phyloP scores from a whole-genome alignment of 1,284 basidiomycete species.

The Cutaneotrichosporon curvatum region DNA sequence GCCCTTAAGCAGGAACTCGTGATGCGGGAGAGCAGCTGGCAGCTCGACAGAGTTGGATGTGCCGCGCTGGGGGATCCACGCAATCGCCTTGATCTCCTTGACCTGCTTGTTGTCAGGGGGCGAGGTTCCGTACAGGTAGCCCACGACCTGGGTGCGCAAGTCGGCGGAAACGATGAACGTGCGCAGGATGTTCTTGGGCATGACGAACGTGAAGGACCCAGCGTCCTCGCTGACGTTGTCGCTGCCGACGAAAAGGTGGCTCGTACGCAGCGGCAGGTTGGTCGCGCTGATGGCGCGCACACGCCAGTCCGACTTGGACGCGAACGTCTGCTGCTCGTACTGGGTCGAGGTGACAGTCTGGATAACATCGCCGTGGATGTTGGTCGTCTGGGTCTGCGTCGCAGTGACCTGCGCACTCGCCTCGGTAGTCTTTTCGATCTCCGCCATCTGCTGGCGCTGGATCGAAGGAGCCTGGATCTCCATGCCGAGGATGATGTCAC shows the following conservation, averaged over 20 bases:
- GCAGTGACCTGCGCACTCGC: conserved; percentile 94
- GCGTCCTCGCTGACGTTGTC: conserved; percentile 97
- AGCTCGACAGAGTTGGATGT: conserved; percentile 89
- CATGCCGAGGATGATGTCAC: conserved; percentile 94
- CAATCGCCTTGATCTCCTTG: conserved; percentile 96
- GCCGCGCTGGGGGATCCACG: conserved; percentile 92
- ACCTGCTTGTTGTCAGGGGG: conserved; percentile 96
- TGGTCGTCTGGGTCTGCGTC: conserved; percentile 94
- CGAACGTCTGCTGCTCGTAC: conserved; percentile 96
- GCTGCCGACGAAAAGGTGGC: conserved; percentile 98
- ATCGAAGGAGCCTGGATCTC: conserved; percentile 56
- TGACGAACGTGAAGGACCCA: conserved; percentile 84
- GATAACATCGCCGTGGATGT: conserved; percentile 94
- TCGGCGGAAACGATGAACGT: conserved; percentile 92
- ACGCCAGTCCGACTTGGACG: conserved; percentile 98
- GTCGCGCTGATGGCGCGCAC: conserved; percentile 93
- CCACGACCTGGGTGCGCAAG: conserved; percentile 91
- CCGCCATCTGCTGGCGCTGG: conserved; percentile 99
- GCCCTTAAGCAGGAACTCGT: conserved; percentile 90
- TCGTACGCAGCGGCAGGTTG: conserved; percentile 88
- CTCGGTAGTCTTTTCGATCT: conserved; percentile 92
- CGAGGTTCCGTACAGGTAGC: conserved; percentile 84
- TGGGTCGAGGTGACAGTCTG: conserved; percentile 95
- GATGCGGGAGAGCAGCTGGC: conserved; percentile 75
- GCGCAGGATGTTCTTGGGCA: conserved; percentile 94